phyloP scores from a whole-genome alignment of 768 basidiomycete genomes.

The Mycena sanguinolenta region DNA sequence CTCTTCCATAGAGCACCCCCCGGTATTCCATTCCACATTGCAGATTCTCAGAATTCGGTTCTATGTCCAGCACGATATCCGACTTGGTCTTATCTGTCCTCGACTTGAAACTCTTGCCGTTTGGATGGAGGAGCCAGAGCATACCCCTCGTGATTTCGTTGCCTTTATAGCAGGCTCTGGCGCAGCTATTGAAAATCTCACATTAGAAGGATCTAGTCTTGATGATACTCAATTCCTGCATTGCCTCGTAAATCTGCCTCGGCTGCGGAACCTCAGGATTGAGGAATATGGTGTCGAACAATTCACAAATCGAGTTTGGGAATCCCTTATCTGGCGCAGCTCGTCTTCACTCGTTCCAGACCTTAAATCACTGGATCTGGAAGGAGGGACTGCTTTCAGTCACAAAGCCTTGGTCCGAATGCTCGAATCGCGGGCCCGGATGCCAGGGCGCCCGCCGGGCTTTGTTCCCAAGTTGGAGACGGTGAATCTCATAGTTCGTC shows the following conservation, averaged over 20 bases:
- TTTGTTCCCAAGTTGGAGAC: no score
- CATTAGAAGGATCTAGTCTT: background rate
- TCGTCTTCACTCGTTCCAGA: background rate
- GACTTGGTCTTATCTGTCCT: conserved; percentile 3
- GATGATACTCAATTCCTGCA: background rate
- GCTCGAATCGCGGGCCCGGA: background rate
- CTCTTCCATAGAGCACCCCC: background rate
- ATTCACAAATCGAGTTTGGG: background rate
- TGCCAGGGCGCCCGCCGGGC: background rate
- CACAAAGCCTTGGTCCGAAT: background rate
- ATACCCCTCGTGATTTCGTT: background rate
- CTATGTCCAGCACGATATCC: background rate
- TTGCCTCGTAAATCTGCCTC: background rate
- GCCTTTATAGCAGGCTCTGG: background rate
- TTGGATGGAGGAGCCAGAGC: background rate
- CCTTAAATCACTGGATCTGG: background rate
- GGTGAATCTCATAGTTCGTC: no score
- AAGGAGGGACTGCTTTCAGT: background rate
- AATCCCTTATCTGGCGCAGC: background rate
- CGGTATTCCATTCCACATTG: background rate
- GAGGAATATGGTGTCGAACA: background rate
- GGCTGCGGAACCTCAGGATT: background rate
- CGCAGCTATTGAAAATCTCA: background rate
- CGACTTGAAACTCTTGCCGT: background rate
- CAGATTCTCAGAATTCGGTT: background rate